Evolutionary conservation across 352 stramenopile genomes (phyloP).

Genomic region (Blastocystis sp.): DNA sequence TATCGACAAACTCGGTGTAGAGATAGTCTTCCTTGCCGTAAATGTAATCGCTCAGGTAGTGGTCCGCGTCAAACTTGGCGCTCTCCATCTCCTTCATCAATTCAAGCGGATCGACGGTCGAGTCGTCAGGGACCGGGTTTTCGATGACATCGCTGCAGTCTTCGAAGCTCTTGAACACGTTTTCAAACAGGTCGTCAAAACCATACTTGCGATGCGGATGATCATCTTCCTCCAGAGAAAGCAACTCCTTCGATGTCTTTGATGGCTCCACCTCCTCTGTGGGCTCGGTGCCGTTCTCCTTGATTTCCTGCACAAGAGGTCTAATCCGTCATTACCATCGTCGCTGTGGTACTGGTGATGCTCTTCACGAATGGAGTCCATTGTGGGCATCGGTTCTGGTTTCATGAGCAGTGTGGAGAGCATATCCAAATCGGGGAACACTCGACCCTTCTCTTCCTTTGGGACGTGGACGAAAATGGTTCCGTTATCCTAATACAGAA

Average conservation of each 20-base stretch:
- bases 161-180: conserved; percentile 86
- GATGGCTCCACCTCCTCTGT: background rate
- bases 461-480: conserved; percentile 85
- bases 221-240: conserved; percentile 40
- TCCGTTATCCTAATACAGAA: conserved; percentile 78
- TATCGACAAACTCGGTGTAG: conserved; percentile 73
- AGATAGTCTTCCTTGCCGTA: conserved; percentile 87
- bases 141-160: conserved; percentile 88
- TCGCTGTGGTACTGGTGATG: background rate
- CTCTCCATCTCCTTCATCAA: conserved; percentile 81
- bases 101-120: conserved; percentile 71
- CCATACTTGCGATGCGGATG: conserved; percentile 84
- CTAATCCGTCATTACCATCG: background rate
- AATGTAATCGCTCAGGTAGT: conserved; percentile 89
- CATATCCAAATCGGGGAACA: conserved; percentile 87
- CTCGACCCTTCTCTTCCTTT: conserved; percentile 81
- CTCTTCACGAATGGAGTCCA: background rate
- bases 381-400: conserved; percentile 1
- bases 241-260: conserved; percentile 49
- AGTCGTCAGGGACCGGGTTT: conserved; percentile 82
- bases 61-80: conserved; percentile 87
- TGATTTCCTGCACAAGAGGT: conserved; percentile 45
- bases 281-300: background rate
- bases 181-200: conserved; percentile 86
- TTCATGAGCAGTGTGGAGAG: conserved; percentile 81